Evolutionary conservation across 352 stramenopile species (phyloP), one percentile per base, ranked within the genome.

Genomic region (Globisporangium heterothallicum): DNA sequence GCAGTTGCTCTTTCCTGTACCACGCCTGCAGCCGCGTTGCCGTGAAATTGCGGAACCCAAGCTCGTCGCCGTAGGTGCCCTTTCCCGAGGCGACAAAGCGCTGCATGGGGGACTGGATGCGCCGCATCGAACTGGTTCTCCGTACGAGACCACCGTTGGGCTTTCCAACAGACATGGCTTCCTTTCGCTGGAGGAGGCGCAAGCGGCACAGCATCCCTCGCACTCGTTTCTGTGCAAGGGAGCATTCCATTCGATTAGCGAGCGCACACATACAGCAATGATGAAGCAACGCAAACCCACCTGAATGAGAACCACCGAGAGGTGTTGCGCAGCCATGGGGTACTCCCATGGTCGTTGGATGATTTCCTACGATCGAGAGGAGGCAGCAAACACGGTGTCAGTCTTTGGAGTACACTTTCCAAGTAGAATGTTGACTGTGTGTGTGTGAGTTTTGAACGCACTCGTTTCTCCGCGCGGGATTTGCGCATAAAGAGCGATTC

Each of bases 401-500:
- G n/a, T 26, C 21, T 45, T 18, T 18, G 26, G 6, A 27, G 1
- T 3, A n/a, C n/a, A n/a, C n/a, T n/a, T n/a, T n/a, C n/a, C n/a
- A n/a, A n/a, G n/a, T n/a, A n/a, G n/a, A n/a, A n/a, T n/a, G 29
- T 34, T 34, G 6, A 12, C 29, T 10, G 6, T 6, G 10, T 34
- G 29, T 34, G 10, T 10, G 29, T 6, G 10, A 10, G 29, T 10
- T 10, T 6, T 10, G 16, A 36, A 54, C 64, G n/a, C 34, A 88
- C 81, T 41, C 68, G 68, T 45, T 86, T 86, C 58, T 92, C 81
- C 22, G 49, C 43, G 3, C 59, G 53, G 5, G 78, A 86, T 50
- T 89, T 92, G 35, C 81, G 74, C 81, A 92, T 86, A 50, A 92
- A 89, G 26, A 87, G 59, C 36, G 81, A 89, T 43, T 92, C 78